Conservation (phyloP, 2,329 filamentous ascomycete species). For the Moelleriella libera region DNA sequence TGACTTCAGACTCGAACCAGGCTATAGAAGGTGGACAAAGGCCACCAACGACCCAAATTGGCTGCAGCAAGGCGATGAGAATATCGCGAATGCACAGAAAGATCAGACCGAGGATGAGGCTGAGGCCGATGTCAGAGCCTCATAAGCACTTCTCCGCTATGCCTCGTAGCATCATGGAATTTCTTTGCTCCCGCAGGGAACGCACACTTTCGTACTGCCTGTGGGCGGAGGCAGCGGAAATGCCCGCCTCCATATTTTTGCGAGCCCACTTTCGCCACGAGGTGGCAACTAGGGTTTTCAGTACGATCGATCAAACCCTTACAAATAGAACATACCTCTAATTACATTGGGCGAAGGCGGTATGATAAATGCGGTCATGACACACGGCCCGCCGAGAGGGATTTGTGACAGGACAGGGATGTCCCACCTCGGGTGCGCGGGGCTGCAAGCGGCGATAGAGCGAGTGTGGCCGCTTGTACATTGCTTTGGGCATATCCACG, state of each 20-base stretch:
- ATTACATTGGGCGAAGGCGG: conserved; percentile 1
- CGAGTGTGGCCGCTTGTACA: conserved; percentile 16
- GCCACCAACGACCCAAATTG: background rate
- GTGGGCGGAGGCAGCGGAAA: conserved; percentile 22
- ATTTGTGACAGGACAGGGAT: conserved; percentile 25
- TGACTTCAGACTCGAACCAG: conserved; percentile 28
- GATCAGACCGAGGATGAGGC: conserved; percentile 14
- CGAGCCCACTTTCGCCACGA: conserved; percentile 37
- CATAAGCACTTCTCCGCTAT: too few species aligned
- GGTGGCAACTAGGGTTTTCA: conserved; percentile 34
- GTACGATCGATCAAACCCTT: conserved; percentile 21
- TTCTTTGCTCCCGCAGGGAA: conserved; percentile 20
- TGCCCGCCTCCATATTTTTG: conserved; percentile 31
- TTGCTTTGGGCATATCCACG: conserved; percentile 22
- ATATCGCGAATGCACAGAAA: background rate
- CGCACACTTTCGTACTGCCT: conserved; percentile 26
- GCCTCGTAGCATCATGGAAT: too few species aligned
- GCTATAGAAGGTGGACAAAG: too few species aligned
- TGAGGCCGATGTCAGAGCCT: too few species aligned
- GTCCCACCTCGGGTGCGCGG: conserved; percentile 15
- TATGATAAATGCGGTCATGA: conserved; percentile 30
- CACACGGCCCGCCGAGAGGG: conserved; percentile 39
- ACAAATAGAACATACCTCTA: conserved; percentile 21
- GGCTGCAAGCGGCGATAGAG: conserved; percentile 15
- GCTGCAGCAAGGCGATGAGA: background rate